phyloP scores from a whole-genome alignment of 2,329 filamentous ascomycete species.

The Colletotrichum falcatum region DNA sequence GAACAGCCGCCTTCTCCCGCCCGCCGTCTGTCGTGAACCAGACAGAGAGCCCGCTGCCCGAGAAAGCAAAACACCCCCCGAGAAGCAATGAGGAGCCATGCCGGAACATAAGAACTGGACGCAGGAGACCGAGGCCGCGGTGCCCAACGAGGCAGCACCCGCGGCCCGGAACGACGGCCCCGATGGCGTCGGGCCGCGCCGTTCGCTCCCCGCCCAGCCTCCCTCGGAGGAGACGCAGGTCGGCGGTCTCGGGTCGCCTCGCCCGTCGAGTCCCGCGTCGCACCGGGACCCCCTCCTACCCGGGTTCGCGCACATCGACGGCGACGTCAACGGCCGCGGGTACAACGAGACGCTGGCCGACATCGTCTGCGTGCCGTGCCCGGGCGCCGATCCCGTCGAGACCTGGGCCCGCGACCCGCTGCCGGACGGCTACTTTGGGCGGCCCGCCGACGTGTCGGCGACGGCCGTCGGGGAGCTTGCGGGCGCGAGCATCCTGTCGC shows the following conservation, averaged over 20 bases:
- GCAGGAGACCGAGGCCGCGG: conserved; percentile 25
- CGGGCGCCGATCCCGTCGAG: conserved; percentile 63
- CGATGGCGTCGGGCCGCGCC: background rate
- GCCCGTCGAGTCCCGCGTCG: background rate
- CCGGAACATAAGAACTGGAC: conserved; percentile 17
- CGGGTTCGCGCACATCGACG: conserved; percentile 57
- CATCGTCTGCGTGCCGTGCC: conserved; percentile 65
- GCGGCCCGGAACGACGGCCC: conserved; percentile 20
- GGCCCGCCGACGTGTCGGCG: conserved; percentile 43
- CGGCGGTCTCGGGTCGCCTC: background rate
- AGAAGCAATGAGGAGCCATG: background rate
- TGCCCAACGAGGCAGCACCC: conserved; percentile 18
- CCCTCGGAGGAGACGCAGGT: conserved; percentile 18
- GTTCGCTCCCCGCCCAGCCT: background rate
- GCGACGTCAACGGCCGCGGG: conserved; percentile 55
- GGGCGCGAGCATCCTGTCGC: conserved; percentile 39
- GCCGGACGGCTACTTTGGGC: conserved; percentile 59
- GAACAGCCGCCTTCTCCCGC: background rate
- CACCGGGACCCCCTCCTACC: conserved; percentile 51
- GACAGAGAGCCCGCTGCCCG: too few relatives aligned
- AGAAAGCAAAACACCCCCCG: too few relatives aligned
- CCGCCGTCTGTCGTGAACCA: background rate
- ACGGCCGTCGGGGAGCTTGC: conserved; percentile 49
- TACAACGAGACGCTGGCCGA: conserved; percentile 68
- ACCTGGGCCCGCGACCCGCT: conserved; percentile 66